These are phyloP conservation scores for Boletus sp. DNA, from an alignment of 768 basidiomycete species.

Conservation along the genomic window DNA sequence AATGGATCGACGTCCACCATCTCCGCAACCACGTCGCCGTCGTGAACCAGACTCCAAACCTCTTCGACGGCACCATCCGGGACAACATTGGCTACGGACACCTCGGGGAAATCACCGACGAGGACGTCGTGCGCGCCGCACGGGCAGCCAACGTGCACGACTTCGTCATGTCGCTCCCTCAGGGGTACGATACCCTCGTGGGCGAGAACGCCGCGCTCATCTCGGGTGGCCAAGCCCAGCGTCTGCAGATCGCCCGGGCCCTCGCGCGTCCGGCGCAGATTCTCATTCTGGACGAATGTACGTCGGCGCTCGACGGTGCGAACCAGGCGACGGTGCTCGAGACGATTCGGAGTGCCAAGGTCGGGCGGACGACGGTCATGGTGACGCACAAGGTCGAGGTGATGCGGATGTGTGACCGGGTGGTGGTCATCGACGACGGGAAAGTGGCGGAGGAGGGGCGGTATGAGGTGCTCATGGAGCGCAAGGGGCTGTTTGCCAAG, in stretches of 20 bases:
- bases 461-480: slow-evolving; percentile 67
- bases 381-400: slow-evolving; percentile 90
- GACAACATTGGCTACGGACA: slow-evolving; percentile 83
- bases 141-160: slow-evolving; percentile 81
- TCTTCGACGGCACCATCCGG: slow-evolving; percentile 84
- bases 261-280: slow-evolving; percentile 73
- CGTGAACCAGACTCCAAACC: slow-evolving; percentile 34
- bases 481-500: slow-evolving; percentile 69
- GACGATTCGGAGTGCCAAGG: slow-evolving; percentile 62
- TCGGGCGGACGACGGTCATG: slow-evolving; percentile 82
- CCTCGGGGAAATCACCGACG: slow-evolving; percentile 48
- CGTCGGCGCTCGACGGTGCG: slow-evolving; percentile 82
- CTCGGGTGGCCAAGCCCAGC: slow-evolving; percentile 94
- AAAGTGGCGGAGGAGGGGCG: slow-evolving; percentile 73
- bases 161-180: slow-evolving; percentile 74
- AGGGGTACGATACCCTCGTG: slow-evolving; percentile 83
- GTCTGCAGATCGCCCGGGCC: slow-evolving; percentile 88
- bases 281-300: slow-evolving; percentile 92
- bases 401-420: slow-evolving; percentile 91
- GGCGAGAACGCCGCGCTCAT: slow-evolving; percentile 92
- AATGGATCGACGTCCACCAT: no score
- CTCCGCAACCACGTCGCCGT: no score
- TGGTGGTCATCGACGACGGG: slow-evolving; percentile 81
- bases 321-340: slow-evolving; percentile 85
- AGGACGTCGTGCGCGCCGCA: slow-evolving; percentile 69